A percentile compares a stretch with the other conserved stretches of the same genome.
Conservation (phyloP, 768 basidiomycete genomes). For the Lactarius indigo region DNA sequence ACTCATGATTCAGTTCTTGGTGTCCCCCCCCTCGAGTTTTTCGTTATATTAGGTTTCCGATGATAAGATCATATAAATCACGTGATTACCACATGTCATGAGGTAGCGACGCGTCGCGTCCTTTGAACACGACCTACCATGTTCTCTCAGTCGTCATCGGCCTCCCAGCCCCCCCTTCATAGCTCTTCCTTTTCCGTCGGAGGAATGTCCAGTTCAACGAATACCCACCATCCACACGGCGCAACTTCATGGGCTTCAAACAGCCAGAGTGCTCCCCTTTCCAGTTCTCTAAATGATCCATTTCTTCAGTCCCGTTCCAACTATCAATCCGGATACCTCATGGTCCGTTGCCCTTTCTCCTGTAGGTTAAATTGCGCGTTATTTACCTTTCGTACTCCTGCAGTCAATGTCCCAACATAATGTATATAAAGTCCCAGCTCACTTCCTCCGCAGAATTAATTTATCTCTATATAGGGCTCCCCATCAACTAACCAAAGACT, state of each 20-base stretch:
- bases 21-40: neutral
- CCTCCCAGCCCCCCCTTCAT: neutral
- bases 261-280: conserved; percentile 42
- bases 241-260: conserved; percentile 53
- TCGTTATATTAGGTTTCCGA: too few species aligned
- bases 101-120: neutral
- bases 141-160: conserved; percentile 19
- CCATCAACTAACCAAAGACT: conserved; percentile 59
- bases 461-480: conserved; percentile 27
- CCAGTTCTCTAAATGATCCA: conserved; percentile 58
- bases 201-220: conserved; percentile 52
- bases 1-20: neutral
- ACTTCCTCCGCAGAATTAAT: neutral
- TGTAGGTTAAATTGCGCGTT: neutral
- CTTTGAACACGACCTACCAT: neutral
- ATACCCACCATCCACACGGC: conserved; percentile 43
- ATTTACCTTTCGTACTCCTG: neutral
- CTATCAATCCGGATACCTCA: conserved; percentile 77
- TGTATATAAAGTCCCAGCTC: conserved; percentile 33
- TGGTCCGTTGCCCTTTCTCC: conserved; percentile 45
- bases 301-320: conserved; percentile 70
- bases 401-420: conserved; percentile 64
- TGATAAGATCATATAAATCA: neutral
- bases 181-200: conserved; percentile 48
- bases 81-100: neutral